phyloP scores from a whole-genome alignment of 2,329 filamentous ascomycete genomes.

The Xylaria sp. region DNA sequence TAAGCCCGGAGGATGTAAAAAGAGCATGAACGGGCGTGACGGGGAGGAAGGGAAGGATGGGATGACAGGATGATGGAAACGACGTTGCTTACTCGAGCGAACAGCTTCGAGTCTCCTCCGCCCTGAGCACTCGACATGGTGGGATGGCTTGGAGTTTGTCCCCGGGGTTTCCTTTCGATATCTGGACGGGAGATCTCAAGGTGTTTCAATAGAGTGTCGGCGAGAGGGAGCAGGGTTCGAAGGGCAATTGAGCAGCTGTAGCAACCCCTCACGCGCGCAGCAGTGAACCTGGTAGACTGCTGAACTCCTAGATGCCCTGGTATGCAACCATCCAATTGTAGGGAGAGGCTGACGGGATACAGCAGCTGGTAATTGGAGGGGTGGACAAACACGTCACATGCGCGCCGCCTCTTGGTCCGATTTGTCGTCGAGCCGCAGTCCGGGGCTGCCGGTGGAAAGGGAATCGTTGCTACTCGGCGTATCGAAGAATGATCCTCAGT shows the following conservation, averaged over 20 bases:
- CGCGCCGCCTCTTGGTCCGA: constrained; percentile 23
- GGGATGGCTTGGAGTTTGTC: constrained; percentile 25
- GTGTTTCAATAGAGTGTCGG: background rate
- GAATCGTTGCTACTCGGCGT: background rate
- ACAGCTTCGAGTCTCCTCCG: constrained; percentile 98
- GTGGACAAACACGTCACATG: constrained; percentile 29
- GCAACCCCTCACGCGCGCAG: constrained; percentile 2
- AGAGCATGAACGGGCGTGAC: background rate
- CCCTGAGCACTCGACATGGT: constrained; percentile 60
- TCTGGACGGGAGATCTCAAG: background rate
- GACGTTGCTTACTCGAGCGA: constrained; percentile 77
- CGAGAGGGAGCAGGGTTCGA: constrained; percentile 1
- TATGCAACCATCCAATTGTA: constrained; percentile 33
- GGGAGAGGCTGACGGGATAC: constrained; percentile 21
- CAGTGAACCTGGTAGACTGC: background rate
- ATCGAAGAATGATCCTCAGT: too few species aligned
- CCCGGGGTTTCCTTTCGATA: constrained; percentile 27
- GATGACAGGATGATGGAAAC: constrained; percentile 3
- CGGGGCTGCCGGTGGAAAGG: background rate
- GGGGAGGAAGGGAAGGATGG: constrained; percentile 6
- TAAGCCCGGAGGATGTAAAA: background rate
- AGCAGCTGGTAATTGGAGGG: constrained; percentile 27
- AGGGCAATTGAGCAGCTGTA: background rate
- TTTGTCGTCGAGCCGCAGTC: constrained; percentile 10
- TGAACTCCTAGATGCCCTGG: background rate